Percentiles rank a stretch among this genome's conserved stretches.
phyloP scores from a whole-genome alignment of 352 stramenopile genomes.

The Phytophthora brassicae region DNA sequence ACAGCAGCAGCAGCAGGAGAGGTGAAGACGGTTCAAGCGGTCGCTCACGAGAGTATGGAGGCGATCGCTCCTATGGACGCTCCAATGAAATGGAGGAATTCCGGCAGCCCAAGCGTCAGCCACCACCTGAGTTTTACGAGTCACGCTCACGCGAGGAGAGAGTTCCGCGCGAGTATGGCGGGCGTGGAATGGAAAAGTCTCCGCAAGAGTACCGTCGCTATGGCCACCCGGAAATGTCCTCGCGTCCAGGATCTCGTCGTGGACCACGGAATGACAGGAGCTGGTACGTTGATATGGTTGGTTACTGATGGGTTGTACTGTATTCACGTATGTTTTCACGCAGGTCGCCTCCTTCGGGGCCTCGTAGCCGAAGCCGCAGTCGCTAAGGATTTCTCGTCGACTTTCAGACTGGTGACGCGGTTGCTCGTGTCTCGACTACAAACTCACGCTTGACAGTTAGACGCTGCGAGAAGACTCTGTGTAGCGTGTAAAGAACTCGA shows the following conservation, averaged over 20 bases:
- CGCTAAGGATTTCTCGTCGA: conserved; percentile 19
- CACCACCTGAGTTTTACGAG: conserved; percentile 20
- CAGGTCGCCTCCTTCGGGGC: conserved; percentile 28
- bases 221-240: conserved; percentile 27
- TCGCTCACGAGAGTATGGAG: conserved; percentile 22
- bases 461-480: conserved; percentile 13
- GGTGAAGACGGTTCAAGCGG: conserved; percentile 18
- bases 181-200: conserved; percentile 22
- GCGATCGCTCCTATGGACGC: conserved; percentile 21
- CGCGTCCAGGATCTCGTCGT: conserved; percentile 29
- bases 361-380: conserved; percentile 35
- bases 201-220: conserved; percentile 32
- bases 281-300: conserved; percentile 25
- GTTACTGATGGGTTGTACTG: not conserved
- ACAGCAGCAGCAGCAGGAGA: conserved; percentile 33
- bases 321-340: not conserved
- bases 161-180: conserved; percentile 23
- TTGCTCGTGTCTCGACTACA: conserved; percentile 2
- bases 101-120: conserved; percentile 18
- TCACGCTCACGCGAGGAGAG: conserved; percentile 24
- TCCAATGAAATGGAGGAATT: conserved; percentile 23
- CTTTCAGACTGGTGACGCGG: not conserved
- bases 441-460: conserved; percentile 11
- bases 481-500: conserved; percentile 15
- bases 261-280: conserved; percentile 28